phyloP scores from a whole-genome alignment of 805 yeast genomes.

The Isabelozyma heimii region DNA sequence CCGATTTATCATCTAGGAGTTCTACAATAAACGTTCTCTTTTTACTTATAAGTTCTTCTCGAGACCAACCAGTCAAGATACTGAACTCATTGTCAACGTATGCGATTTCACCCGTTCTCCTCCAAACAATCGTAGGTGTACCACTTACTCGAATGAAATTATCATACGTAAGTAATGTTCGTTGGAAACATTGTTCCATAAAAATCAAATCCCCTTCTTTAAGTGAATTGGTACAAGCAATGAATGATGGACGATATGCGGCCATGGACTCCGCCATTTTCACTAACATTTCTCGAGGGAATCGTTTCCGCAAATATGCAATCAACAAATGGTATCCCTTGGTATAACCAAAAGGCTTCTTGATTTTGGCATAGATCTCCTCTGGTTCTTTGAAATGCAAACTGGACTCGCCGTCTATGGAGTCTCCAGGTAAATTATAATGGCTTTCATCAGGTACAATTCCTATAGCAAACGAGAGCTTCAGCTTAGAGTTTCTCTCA shows the following conservation, averaged over 20 bases:
- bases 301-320: slow-evolving; percentile 68
- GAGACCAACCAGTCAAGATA: slow-evolving; percentile 85
- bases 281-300: slow-evolving; percentile 66
- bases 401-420: slow-evolving; percentile 11
- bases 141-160: slow-evolving; percentile 81
- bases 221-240: slow-evolving; percentile 84
- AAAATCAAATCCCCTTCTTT: slow-evolving; percentile 90
- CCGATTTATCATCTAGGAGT: slow-evolving; percentile 82
- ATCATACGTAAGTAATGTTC: slow-evolving; percentile 86
- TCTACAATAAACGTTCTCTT: slow-evolving; percentile 76
- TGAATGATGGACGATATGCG: slow-evolving; percentile 85
- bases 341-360: slow-evolving; percentile 80
- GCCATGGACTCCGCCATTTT: slow-evolving; percentile 87
- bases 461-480: slow-evolving; percentile 48
- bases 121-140: slow-evolving; percentile 94
- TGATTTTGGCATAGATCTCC: slow-evolving; percentile 75
- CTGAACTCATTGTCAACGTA: slow-evolving; percentile 95
- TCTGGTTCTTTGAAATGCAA: slow-evolving; percentile 55
- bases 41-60: slow-evolving; percentile 57
- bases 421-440: slow-evolving; percentile 12
- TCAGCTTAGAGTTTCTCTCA: slow-evolving; percentile 38
- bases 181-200: slow-evolving; percentile 94
- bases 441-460: slow-evolving; percentile 35
- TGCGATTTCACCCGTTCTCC: slow-evolving; percentile 93
- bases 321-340: slow-evolving; percentile 85